Evolutionary conservation across 2,329 filamentous ascomycete species (phyloP).

Genomic region (Thelonectria discophora): DNA sequence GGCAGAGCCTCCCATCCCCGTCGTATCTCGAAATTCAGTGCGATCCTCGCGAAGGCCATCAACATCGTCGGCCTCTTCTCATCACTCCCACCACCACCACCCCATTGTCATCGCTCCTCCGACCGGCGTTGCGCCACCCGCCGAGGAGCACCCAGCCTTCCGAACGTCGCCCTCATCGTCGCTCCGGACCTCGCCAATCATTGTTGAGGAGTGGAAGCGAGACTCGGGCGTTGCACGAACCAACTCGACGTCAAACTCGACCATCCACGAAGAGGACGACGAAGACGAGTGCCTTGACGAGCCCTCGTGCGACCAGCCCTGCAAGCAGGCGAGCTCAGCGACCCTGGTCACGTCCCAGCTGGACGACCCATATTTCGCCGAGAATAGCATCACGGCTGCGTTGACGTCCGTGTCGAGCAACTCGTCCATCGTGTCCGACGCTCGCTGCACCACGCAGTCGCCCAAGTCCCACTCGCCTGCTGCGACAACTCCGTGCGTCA

Average conservation of each 20-base stretch:
- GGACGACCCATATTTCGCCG: slow-evolving; percentile 38
- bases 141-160: slow-evolving; percentile 64
- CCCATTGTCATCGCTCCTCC: slow-evolving; percentile 46
- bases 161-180: slow-evolving; percentile 43
- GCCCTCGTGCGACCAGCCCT: slow-evolving; percentile 21
- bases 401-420: slow-evolving; percentile 35
- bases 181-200: slow-evolving; percentile 37
- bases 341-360: slow-evolving; percentile 23
- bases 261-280: slow-evolving; percentile 52
- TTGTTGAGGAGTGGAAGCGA: slow-evolving; percentile 58
- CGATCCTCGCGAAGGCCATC: slow-evolving; percentile 43
- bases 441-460: slow-evolving; percentile 35
- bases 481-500: slow-evolving; percentile 28
- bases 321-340: slow-evolving; percentile 1
- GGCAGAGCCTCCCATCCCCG: slow-evolving; percentile 65
- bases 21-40: slow-evolving; percentile 55
- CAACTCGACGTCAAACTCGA: slow-evolving; percentile 47
- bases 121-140: slow-evolving; percentile 53
- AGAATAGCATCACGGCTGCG: slow-evolving; percentile 38
- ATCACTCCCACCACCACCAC: slow-evolving; percentile 37
- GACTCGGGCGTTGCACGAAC: slow-evolving; percentile 64
- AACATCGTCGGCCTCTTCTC: slow-evolving; percentile 36
- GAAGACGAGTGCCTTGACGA: slow-evolving; percentile 49
- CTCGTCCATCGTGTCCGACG: slow-evolving; percentile 39
- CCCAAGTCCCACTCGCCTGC: slow-evolving; percentile 28